Percentiles rank a stretch among this genome's conserved stretches.
phyloP scores from a whole-genome alignment of 306 rosid species.

The Styphnolobium japonicum region DNA sequence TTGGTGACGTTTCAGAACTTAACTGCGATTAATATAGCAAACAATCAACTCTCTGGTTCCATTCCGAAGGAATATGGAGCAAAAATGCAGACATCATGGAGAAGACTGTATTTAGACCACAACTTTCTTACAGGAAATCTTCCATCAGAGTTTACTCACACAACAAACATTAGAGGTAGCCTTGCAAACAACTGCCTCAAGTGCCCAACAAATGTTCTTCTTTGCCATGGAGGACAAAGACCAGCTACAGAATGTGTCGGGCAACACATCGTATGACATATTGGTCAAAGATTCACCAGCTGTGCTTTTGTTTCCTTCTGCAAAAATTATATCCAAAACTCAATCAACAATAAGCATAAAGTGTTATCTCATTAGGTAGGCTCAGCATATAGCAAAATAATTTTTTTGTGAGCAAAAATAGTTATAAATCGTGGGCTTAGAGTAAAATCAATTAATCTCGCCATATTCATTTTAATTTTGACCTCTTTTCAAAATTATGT shows the following conservation, averaged over 20 bases:
- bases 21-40: constrained; percentile 33
- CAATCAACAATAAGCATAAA: neutral
- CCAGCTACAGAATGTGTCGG: constrained; percentile 32
- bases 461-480: neutral
- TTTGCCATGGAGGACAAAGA: constrained; percentile 42
- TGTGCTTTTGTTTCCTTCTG: neutral
- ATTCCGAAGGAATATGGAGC: constrained; percentile 44
- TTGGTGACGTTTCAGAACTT: constrained; percentile 35
- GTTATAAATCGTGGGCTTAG: too few relatives aligned
- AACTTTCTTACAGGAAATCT: constrained; percentile 43
- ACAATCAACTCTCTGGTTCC: constrained; percentile 34
- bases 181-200: constrained; percentile 51
- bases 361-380: neutral
- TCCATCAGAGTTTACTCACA: constrained; percentile 30
- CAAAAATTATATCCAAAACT: neutral
- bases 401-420: neutral
- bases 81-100: constrained; percentile 31
- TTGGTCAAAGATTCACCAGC: neutral
- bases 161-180: constrained; percentile 22
- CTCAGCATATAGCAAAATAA: neutral
- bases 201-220: constrained; percentile 27
- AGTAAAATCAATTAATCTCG: too few relatives aligned
- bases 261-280: constrained; percentile 15
- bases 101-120: constrained; percentile 31
- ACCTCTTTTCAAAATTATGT: neutral